Conservation (phyloP, 306 rosid genomes). For the Prunus persica region DNA sequence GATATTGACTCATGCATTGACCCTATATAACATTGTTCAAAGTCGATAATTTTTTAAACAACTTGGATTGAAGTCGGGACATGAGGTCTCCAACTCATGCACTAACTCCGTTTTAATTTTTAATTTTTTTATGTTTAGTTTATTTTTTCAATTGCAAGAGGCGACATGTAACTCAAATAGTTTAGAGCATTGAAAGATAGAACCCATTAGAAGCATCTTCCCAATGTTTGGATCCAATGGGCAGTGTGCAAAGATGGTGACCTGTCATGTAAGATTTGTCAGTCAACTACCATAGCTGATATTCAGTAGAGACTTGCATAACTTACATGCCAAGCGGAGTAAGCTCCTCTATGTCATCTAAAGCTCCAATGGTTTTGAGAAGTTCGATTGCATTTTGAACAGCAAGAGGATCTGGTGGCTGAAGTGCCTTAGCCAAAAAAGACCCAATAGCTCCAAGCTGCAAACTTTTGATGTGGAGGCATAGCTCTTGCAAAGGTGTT, state of each 20-base stretch:
- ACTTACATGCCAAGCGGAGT: no score
- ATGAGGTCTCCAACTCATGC: no score
- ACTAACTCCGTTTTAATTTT: no score
- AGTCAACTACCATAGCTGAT: slow-evolving; percentile 14
- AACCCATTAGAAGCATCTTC: slow-evolving; percentile 97
- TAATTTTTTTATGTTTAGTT: no score
- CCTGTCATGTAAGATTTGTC: slow-evolving; percentile 45
- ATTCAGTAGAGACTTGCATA: no score
- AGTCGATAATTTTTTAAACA: no score
- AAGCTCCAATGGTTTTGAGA: no score
- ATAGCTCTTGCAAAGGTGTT: slow-evolving; percentile 94
- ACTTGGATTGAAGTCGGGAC: no score
- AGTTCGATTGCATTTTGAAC: slow-evolving; percentile 47
- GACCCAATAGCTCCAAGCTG: slow-evolving; percentile 87
- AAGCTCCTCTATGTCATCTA: no score
- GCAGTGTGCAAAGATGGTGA: slow-evolving; percentile 80
- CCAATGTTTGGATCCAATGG: slow-evolving; percentile 99
- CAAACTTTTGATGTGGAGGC: slow-evolving; percentile 91
- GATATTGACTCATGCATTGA: background rate
- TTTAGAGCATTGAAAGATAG: slow-evolving; percentile 72
- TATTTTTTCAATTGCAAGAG: no score
- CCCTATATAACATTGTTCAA: no score
- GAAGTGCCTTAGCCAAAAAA: slow-evolving; percentile 94
- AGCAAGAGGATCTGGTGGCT: slow-evolving; percentile 92
- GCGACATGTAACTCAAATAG: no score